Percentiles rank a stretch among this genome's conserved stretches.
These are phyloP conservation scores for Fagus crenata DNA, from an alignment of 306 rosid species.

Conservation along the genomic window DNA sequence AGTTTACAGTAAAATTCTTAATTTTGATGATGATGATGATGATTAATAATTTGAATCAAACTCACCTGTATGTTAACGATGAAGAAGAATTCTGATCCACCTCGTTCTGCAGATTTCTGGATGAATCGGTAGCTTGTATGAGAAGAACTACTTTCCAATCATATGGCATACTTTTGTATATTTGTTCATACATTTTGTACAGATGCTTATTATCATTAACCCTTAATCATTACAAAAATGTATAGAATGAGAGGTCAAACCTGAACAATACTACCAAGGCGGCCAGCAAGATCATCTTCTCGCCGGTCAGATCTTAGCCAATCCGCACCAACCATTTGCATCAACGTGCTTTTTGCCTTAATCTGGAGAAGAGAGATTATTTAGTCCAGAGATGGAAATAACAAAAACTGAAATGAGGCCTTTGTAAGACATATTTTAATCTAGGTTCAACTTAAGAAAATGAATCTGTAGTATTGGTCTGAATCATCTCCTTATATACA, in stretches of 20 bases:
- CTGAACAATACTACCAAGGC: slow-evolving; percentile 68
- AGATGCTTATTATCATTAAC: neutral
- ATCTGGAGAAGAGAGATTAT: slow-evolving; percentile 41
- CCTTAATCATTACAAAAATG: neutral
- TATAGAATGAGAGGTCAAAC: slow-evolving; percentile 36
- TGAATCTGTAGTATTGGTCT: neutral
- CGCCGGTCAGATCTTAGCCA: slow-evolving; percentile 65
- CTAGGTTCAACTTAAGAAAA: neutral
- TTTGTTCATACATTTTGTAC: neutral
- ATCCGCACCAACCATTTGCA: slow-evolving; percentile 83
- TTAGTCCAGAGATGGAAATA: slow-evolving; percentile 2
- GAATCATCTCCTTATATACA: neutral
- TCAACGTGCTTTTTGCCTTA: slow-evolving; percentile 63
- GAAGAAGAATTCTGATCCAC: slow-evolving; percentile 79
- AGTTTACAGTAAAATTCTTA: slow-evolving; percentile 1
- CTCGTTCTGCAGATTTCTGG: slow-evolving; percentile 68
- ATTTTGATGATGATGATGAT: slow-evolving; percentile 9
- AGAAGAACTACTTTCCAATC: slow-evolving; percentile 6
- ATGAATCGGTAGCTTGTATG: slow-evolving; percentile 15
- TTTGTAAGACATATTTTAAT: neutral
- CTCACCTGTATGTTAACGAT: slow-evolving; percentile 78
- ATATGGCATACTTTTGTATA: neutral
- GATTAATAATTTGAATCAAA: slow-evolving; percentile 4
- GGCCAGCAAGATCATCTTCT: slow-evolving; percentile 75
- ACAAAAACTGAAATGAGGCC: neutral